These are phyloP conservation scores for Hypomyces rosellus DNA, from an alignment of 2,329 filamentous ascomycete species.

Conservation along the genomic window DNA sequence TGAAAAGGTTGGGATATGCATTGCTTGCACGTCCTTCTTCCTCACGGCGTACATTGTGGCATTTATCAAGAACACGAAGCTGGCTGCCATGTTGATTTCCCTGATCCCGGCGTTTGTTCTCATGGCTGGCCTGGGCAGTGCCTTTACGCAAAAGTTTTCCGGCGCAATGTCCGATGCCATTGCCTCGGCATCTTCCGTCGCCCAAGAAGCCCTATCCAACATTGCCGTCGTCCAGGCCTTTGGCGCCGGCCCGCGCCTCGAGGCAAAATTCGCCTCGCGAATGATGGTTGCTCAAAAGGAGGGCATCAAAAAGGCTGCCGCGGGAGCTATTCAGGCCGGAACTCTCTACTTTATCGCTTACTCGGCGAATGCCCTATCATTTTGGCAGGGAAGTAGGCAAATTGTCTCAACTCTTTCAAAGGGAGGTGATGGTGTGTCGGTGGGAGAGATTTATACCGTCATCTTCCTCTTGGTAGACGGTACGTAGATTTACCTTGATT, in stretches of 20 bases:
- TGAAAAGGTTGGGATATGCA: constrained; percentile 62
- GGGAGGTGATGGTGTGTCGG: constrained; percentile 27
- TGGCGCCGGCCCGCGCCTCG: constrained; percentile 51
- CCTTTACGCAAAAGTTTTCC: constrained; percentile 47
- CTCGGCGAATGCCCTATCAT: constrained; percentile 59
- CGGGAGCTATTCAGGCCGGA: constrained; percentile 52
- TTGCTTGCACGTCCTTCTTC: constrained; percentile 59
- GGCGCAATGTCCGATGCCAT: constrained; percentile 45
- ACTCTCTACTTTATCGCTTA: constrained; percentile 63
- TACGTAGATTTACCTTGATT: constrained; percentile 18
- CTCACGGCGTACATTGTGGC: constrained; percentile 60
- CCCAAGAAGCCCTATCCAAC: constrained; percentile 55
- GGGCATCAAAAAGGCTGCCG: constrained; percentile 52
- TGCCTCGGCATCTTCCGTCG: constrained; percentile 54
- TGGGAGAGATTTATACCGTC: constrained; percentile 53
- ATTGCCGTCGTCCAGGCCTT: constrained; percentile 59
- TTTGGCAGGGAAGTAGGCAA: constrained; percentile 58
- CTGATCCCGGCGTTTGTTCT: constrained; percentile 57
- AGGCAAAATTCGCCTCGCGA: constrained; percentile 50
- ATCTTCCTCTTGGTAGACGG: constrained; percentile 59
- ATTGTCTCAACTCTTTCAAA: constrained; percentile 35
- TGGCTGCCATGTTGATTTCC: constrained; percentile 59
- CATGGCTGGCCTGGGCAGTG: constrained; percentile 50
- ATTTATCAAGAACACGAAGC: constrained; percentile 55
- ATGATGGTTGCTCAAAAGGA: constrained; percentile 44